Percentiles rank a stretch among this genome's conserved stretches.
phyloP scores from a whole-genome alignment of 208 protist species.

The Trypanosomatidae sp. region DNA sequence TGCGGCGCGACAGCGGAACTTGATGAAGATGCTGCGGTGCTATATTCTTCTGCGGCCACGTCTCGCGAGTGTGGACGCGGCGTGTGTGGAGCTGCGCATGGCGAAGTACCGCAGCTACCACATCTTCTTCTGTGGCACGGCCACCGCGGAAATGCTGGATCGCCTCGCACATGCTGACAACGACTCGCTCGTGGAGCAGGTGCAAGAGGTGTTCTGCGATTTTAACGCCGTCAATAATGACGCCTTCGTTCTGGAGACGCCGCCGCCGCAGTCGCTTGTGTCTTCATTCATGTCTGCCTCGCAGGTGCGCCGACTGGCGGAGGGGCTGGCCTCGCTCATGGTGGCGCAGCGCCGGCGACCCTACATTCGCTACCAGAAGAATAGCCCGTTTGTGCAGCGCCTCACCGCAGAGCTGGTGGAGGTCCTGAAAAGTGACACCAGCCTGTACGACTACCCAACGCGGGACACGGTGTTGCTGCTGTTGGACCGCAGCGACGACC shows the following conservation, averaged over 20 bases:
- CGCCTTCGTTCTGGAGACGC: slow-evolving; percentile 64
- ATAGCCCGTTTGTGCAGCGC: slow-evolving; percentile 59
- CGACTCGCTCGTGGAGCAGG: slow-evolving; percentile 81
- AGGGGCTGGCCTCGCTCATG: slow-evolving; percentile 76
- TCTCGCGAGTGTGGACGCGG: slow-evolving; percentile 75
- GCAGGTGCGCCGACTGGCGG: slow-evolving; percentile 46
- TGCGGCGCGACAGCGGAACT: slow-evolving; percentile 53
- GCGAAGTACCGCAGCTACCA: slow-evolving; percentile 86
- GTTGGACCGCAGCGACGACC: slow-evolving; percentile 90
- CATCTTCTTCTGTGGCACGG: slow-evolving; percentile 92
- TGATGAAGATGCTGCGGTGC: slow-evolving; percentile 94
- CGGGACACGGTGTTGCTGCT: slow-evolving; percentile 72
- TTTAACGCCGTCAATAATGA: slow-evolving; percentile 92
- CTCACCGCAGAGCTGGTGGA: slow-evolving; percentile 74
- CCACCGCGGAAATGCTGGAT: slow-evolving; percentile 74
- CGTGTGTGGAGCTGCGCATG: slow-evolving; percentile 87
- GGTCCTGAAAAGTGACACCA: slow-evolving; percentile 72
- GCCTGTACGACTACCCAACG: slow-evolving; percentile 87
- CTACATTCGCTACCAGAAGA: slow-evolving; percentile 68
- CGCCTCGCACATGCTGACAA: slow-evolving; percentile 95
- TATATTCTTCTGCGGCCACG: slow-evolving; percentile 94
- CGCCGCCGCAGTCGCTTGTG: slow-evolving; percentile 41
- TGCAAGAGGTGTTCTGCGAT: slow-evolving; percentile 97
- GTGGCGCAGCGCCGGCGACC: slow-evolving; percentile 75
- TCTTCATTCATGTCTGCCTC: slow-evolving; percentile 31